These are phyloP conservation scores for Ceratobasidium sp. DNA, from an alignment of 1,284 basidiomycete genomes.

Conservation along the genomic window DNA sequence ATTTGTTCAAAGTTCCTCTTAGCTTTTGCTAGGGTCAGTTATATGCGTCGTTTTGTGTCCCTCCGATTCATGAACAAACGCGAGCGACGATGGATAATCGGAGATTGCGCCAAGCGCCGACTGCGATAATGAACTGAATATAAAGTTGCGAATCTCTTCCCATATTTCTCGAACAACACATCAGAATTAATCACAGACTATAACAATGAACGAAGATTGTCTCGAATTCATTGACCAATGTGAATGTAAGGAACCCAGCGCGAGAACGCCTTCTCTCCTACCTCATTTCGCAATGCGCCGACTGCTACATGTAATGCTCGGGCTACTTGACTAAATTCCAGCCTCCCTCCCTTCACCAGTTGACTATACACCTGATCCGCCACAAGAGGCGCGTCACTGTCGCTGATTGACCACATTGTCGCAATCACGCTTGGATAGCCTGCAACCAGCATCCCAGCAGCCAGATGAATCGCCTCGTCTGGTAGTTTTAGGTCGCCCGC, in stretches of 20 bases:
- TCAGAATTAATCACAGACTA: too few species aligned
- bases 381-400: not conserved
- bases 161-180: too few species aligned
- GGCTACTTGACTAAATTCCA: not conserved
- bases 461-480: slow-evolving; percentile 28
- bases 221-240: not conserved
- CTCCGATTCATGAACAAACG: too few species aligned
- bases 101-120: too few species aligned
- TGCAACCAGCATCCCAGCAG: slow-evolving; percentile 26
- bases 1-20: too few species aligned
- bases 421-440: slow-evolving; percentile 17
- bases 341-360: slow-evolving; percentile 8
- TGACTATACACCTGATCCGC: slow-evolving; percentile 16
- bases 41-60: too few species aligned
- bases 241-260: slow-evolving; percentile 13
- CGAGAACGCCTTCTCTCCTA: slow-evolving; percentile 3
- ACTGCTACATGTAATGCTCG: not conserved
- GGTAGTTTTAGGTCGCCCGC: slow-evolving; percentile 13
- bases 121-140: too few species aligned
- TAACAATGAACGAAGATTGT: too few species aligned
- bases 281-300: not conserved
- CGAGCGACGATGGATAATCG: too few species aligned
- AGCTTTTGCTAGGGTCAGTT: too few species aligned
- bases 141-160: too few species aligned
- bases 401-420: slow-evolving; percentile 30